A percentile compares a stretch with the other conserved stretches of the same genome.
These are phyloP conservation scores for Yarrowia porcina DNA, from an alignment of 805 yeast genomes.

Conservation along the genomic window DNA sequence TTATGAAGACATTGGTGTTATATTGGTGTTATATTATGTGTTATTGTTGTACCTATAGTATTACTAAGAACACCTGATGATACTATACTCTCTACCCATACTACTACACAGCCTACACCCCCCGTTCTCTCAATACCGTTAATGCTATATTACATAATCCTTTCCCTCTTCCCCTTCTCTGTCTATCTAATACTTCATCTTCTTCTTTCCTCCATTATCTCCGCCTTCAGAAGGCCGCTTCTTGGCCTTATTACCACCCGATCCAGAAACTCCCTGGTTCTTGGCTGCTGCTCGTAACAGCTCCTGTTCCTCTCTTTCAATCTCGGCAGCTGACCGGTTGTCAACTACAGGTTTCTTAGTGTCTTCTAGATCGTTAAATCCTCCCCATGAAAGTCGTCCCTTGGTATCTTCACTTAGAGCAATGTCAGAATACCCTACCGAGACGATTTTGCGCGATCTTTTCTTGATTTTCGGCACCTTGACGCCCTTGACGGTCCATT, in stretches of 20 bases:
- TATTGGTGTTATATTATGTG: no score
- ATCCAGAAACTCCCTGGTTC: slow-evolving; percentile 23
- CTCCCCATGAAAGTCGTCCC: slow-evolving; percentile 18
- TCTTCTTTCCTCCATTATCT: slow-evolving; percentile 4
- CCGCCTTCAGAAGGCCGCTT: slow-evolving; percentile 21
- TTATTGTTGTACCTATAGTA: no score
- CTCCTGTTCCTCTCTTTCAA: not conserved
- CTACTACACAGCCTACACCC: no score
- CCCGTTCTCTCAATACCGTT: no score
- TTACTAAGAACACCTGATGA: no score
- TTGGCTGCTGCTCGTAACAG: slow-evolving; percentile 13
- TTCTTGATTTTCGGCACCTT: not conserved
- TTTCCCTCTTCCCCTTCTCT: no score
- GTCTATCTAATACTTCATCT: slow-evolving; percentile 1
- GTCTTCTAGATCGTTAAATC: slow-evolving; percentile 20
- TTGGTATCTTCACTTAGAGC: slow-evolving; percentile 13
- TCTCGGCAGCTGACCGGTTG: not conserved
- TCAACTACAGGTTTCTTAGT: not conserved
- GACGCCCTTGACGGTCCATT: slow-evolving; percentile 10
- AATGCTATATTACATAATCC: not conserved
- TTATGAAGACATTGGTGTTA: no score
- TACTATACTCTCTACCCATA: no score
- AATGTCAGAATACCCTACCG: slow-evolving; percentile 16
- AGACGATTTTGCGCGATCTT: slow-evolving; percentile 7
- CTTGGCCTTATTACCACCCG: slow-evolving; percentile 17